Percentiles rank a stretch among this genome's conserved stretches.
phyloP scores from a whole-genome alignment of 139 green algal genomes.

The Coelastrella sp. region DNA sequence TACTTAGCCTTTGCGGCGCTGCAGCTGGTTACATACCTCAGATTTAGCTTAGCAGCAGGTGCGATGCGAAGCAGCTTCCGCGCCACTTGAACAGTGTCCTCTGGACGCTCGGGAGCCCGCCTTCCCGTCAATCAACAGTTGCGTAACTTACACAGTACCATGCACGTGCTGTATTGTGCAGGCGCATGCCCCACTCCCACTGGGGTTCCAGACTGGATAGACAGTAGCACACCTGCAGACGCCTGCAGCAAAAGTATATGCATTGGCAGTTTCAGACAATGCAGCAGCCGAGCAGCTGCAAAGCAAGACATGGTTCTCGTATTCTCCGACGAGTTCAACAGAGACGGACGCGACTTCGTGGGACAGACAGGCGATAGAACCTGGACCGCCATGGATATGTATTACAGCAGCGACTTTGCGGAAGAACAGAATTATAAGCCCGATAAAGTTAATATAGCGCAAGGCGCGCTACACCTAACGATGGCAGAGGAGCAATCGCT shows the following conservation, averaged over 20 bases:
- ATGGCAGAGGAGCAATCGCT: neutral
- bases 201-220: constrained; percentile 50
- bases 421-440: constrained; percentile 52
- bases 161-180: neutral
- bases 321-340: constrained; percentile 69
- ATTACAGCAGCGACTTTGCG: constrained; percentile 60
- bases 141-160: neutral
- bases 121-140: too few species aligned
- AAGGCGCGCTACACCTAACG: neutral
- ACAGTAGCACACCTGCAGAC: constrained; percentile 37
- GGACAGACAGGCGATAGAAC: constrained; percentile 1
- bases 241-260: constrained; percentile 53
- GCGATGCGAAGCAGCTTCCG: too few species aligned
- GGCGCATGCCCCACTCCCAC: neutral
- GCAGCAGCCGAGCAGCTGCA: neutral
- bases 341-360: neutral
- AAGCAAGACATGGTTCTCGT: constrained; percentile 54
- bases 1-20: too few species aligned
- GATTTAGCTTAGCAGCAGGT: too few species aligned
- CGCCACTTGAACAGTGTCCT: too few species aligned
- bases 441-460: neutral
- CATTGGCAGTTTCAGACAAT: neutral
- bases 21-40: too few species aligned
- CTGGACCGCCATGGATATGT: constrained; percentile 53
- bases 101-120: too few species aligned